Evolutionary conservation across 2,329 filamentous ascomycete genomes (phyloP).

Genomic region (Periconia sp.): DNA sequence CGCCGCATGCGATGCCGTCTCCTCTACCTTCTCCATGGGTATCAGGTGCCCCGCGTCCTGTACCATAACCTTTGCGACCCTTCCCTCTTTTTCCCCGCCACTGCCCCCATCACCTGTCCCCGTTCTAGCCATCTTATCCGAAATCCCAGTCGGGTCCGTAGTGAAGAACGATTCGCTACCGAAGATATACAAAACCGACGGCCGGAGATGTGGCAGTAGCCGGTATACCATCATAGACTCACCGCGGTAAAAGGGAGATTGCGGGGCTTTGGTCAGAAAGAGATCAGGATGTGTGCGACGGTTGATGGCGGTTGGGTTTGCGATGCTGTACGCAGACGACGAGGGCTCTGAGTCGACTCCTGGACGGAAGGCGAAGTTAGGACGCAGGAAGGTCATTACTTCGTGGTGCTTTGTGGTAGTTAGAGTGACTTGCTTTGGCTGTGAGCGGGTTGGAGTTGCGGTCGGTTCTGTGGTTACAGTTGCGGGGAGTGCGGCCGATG

Average conservation of each 20-base stretch:
- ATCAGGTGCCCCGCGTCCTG: constrained; percentile 75
- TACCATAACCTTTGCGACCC: constrained; percentile 67
- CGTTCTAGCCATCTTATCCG: constrained; percentile 65
- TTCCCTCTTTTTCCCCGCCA: constrained; percentile 63
- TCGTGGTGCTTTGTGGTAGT: constrained; percentile 87
- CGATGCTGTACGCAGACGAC: constrained; percentile 25
- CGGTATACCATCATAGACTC: constrained; percentile 61
- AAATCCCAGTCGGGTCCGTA: constrained; percentile 47
- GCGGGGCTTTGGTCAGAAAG: constrained; percentile 36
- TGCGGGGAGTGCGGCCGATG: constrained; percentile 17
- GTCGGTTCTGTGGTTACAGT: constrained; percentile 23
- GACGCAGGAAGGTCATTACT: constrained; percentile 74
- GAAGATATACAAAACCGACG: constrained; percentile 70
- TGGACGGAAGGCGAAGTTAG: constrained; percentile 53
- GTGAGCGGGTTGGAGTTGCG: constrained; percentile 19
- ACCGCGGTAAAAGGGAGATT: constrained; percentile 65
- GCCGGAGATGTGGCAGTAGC: constrained; percentile 62
- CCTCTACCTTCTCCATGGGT: constrained; percentile 73
- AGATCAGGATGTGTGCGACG: constrained; percentile 49
- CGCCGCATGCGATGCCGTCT: constrained; percentile 60
- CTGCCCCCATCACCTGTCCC: constrained; percentile 69
- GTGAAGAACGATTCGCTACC: constrained; percentile 63
- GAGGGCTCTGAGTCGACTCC: constrained; percentile 48
- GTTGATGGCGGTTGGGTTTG: constrained; percentile 35
- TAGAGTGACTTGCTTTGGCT: constrained; percentile 63